A percentile compares a stretch with the other conserved stretches of the same genome.
Evolutionary conservation across 2,329 filamentous ascomycete genomes (phyloP).

Genomic region (Venturia nashicola): DNA sequence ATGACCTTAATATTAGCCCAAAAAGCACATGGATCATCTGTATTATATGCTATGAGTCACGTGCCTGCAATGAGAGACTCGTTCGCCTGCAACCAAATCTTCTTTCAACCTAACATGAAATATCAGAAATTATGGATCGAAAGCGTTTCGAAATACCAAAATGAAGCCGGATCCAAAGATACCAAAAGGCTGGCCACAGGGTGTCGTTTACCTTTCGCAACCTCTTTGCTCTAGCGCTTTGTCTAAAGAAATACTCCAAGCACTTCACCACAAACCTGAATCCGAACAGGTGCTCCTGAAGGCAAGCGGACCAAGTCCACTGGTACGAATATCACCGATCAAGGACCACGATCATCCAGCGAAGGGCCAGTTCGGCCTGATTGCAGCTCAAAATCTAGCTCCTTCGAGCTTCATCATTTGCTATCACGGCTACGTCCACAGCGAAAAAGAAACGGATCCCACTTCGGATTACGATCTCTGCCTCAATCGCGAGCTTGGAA

Average conservation of each 20-base stretch:
- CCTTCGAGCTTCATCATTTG: slow-evolving; percentile 36
- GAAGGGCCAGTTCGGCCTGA: slow-evolving; percentile 34
- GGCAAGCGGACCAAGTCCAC: slow-evolving; percentile 19
- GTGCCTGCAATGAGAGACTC: background rate
- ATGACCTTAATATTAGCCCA: too few species aligned
- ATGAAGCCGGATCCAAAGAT: slow-evolving; percentile 1
- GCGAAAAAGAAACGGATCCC: slow-evolving; percentile 27
- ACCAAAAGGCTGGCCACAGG: slow-evolving; percentile 20
- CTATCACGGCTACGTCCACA: slow-evolving; percentile 38
- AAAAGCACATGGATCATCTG: too few species aligned
- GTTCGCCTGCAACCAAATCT: background rate
- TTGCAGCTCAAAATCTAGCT: slow-evolving; percentile 30
- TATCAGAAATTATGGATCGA: background rate
- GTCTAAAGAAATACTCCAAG: slow-evolving; percentile 14
- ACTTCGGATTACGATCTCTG: slow-evolving; percentile 39
- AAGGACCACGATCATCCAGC: slow-evolving; percentile 32
- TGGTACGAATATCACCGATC: slow-evolving; percentile 31
- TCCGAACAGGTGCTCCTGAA: slow-evolving; percentile 13
- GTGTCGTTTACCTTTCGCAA: slow-evolving; percentile 19
- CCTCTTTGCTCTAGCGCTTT: slow-evolving; percentile 20
- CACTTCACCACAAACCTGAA: slow-evolving; percentile 15
- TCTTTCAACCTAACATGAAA: background rate
- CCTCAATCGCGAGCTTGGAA: slow-evolving; percentile 34
- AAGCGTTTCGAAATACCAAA: background rate
- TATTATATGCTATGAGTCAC: background rate